Evolutionary conservation across 2,329 filamentous ascomycete species (phyloP).

Genomic region (Aspergillus candidus): DNA sequence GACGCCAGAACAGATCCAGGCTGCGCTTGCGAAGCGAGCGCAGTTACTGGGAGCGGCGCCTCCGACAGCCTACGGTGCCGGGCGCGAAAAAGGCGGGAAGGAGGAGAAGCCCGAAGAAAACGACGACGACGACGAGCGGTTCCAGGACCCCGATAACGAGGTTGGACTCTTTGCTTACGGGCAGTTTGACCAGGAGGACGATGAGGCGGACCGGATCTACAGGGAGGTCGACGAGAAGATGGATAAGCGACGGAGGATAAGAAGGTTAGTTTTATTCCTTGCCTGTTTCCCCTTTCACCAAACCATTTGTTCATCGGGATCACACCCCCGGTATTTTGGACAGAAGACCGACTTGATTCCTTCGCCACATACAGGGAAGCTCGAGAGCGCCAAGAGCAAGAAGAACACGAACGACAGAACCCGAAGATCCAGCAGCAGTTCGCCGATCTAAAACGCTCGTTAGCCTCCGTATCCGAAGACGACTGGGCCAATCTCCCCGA

Average conservation of each 20-base stretch:
- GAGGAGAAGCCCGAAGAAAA: constrained; percentile 65
- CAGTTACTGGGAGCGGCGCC: constrained; percentile 69
- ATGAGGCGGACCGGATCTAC: constrained; percentile 95
- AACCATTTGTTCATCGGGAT: constrained; percentile 60
- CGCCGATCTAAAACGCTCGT: constrained; percentile 84
- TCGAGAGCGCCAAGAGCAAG: constrained; percentile 81
- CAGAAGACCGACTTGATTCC: constrained; percentile 69
- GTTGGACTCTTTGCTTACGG: constrained; percentile 91
- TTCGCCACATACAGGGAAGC: constrained; percentile 71
- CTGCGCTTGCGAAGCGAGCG: constrained; percentile 89
- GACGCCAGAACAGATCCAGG: constrained; percentile 96
- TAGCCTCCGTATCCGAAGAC: constrained; percentile 84
- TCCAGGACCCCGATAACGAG: constrained; percentile 95
- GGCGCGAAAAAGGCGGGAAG: constrained; percentile 58
- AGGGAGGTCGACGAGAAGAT: constrained; percentile 95
- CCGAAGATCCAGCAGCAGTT: constrained; percentile 98
- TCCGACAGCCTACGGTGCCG: constrained; percentile 67
- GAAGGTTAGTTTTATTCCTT: constrained; percentile 63
- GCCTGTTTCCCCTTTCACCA: constrained; percentile 26
- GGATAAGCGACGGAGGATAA: constrained; percentile 76
- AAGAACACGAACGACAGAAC: constrained; percentile 95
- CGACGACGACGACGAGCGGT: constrained; percentile 66
- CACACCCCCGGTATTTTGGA: constrained; percentile 54
- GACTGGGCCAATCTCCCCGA: constrained; percentile 96
- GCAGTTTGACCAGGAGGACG: constrained; percentile 94